phyloP scores from a whole-genome alignment of 108 stramenopile species.

The Cyclostephanos tholiformis region DNA sequence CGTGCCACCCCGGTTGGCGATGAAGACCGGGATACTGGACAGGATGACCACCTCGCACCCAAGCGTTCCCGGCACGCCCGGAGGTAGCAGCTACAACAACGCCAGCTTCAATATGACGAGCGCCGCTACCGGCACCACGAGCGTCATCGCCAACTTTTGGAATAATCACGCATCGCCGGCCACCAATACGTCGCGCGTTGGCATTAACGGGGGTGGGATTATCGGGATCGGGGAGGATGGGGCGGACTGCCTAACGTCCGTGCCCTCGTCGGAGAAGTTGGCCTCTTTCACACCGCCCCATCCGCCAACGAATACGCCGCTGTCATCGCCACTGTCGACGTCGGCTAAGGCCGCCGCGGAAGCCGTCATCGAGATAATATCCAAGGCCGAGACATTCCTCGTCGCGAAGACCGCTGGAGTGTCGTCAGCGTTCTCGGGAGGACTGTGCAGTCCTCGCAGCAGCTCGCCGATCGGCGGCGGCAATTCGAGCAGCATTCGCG shows the following conservation, averaged over 20 bases:
- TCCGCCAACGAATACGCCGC: too few species aligned
- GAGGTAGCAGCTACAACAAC: background rate
- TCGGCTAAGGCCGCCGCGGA: conserved; percentile 12
- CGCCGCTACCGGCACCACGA: background rate
- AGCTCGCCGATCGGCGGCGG: background rate
- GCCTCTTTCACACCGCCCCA: background rate
- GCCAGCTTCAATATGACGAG: background rate
- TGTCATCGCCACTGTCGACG: background rate
- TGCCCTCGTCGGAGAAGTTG: conserved; percentile 2
- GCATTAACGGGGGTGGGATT: background rate
- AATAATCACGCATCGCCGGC: background rate
- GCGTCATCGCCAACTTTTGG: background rate
- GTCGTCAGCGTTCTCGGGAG: background rate
- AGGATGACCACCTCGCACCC: background rate
- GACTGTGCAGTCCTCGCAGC: conserved; percentile 5
- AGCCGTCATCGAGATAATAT: conserved; percentile 4
- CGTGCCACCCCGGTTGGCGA: background rate
- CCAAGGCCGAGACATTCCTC: conserved; percentile 9
- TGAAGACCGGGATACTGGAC: background rate
- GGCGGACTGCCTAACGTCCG: background rate
- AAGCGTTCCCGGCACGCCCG: background rate
- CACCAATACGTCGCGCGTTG: background rate
- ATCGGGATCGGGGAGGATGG: background rate
- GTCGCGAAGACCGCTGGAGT: background rate
- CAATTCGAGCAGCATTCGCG: background rate